These are phyloP conservation scores for Achaetomium macrosporum DNA, from an alignment of 2,329 filamentous ascomycete species.

Conservation along the genomic window DNA sequence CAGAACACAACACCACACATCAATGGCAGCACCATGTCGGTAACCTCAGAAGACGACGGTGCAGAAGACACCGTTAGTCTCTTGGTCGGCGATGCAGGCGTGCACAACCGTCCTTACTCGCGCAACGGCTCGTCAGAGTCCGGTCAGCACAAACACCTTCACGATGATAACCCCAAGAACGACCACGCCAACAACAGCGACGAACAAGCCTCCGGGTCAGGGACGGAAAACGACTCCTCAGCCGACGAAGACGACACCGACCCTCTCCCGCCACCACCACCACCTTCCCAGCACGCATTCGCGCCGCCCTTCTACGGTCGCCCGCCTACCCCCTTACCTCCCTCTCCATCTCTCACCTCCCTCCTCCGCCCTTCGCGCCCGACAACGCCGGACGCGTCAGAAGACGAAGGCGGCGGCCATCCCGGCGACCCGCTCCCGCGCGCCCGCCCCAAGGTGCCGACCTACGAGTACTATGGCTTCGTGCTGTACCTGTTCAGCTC, in stretches of 20 bases:
- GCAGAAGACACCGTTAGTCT: conserved; percentile 16
- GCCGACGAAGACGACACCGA: conserved; percentile 27
- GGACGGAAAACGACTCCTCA: conserved; percentile 19
- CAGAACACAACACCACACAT: not conserved
- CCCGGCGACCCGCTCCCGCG: conserved; percentile 64
- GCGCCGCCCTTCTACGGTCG: conserved; percentile 93
- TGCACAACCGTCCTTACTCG: conserved; percentile 1
- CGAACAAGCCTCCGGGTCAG: conserved; percentile 31
- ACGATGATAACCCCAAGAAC: conserved; percentile 2
- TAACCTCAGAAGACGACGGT: conserved; percentile 27
- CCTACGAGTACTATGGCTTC: conserved; percentile 99
- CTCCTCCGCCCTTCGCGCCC: conserved; percentile 86
- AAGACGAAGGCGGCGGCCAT: conserved; percentile 54
- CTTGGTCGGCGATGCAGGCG: conserved; percentile 6
- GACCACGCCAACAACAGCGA: conserved; percentile 17
- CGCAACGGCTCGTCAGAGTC: conserved; percentile 11
- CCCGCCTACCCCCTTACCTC: conserved; percentile 89
- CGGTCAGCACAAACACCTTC: not conserved
- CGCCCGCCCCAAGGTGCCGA: conserved; percentile 89
- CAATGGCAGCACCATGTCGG: conserved; percentile 23
- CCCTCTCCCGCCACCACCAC: conserved; percentile 38
- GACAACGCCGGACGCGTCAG: conserved; percentile 85
- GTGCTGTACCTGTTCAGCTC: conserved; percentile 89
- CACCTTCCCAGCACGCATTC: conserved; percentile 47
- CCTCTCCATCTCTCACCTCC: conserved; percentile 86